These are phyloP conservation scores for Xylaria flabelliformis DNA, from an alignment of 495 filamentous ascomycete species.

Conservation along the genomic window DNA sequence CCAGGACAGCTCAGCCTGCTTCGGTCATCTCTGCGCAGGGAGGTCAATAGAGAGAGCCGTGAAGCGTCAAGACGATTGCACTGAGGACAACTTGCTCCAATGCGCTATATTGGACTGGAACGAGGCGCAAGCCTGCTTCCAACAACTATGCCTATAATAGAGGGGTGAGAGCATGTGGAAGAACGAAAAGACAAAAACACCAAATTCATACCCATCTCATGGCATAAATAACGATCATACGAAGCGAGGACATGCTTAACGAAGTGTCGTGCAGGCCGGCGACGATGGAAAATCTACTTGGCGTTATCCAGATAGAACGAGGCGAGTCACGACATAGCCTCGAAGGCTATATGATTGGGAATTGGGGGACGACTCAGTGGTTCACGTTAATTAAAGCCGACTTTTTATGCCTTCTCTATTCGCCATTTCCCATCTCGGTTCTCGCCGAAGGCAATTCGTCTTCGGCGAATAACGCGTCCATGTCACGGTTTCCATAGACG, in stretches of 20 bases:
- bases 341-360: not conserved
- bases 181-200: not conserved
- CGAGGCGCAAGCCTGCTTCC: conserved; percentile 24
- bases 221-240: not conserved
- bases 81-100: conserved; percentile 20
- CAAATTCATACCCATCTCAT: not conserved
- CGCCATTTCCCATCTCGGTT: not conserved
- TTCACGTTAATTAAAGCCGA: not conserved
- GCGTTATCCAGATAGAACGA: not conserved
- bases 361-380: not conserved
- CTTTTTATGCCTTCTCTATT: conserved; percentile 1
- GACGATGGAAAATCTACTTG: not conserved
- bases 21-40: conserved; percentile 11
- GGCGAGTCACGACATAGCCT: not conserved
- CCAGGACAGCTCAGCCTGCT: conserved; percentile 13
- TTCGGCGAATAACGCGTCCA: not conserved
- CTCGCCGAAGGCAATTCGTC: not conserved
- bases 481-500: conserved; percentile 8
- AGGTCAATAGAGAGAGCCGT: conserved; percentile 9
- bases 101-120: conserved; percentile 28
- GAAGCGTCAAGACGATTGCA: conserved; percentile 23
- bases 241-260: not conserved
- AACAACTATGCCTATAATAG: conserved; percentile 18
- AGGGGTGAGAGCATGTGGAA: not conserved
- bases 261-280: conserved; percentile 7